phyloP scores from a whole-genome alignment of 495 filamentous ascomycete species.

The Aspergillus hancockii region DNA sequence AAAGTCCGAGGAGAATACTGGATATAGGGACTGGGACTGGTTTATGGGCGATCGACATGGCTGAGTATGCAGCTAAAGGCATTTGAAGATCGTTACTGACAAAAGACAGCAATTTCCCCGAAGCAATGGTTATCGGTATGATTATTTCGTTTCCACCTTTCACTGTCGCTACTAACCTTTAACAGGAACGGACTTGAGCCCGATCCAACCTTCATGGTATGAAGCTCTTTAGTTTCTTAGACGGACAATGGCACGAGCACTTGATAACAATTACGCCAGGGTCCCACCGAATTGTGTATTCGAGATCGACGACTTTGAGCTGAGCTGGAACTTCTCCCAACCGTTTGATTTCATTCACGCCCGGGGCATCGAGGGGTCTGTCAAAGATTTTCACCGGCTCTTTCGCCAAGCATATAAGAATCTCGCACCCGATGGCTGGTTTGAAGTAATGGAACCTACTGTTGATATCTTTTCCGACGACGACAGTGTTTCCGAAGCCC shows the following conservation, averaged over 20 bases:
- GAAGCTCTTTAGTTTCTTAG: slow-evolving; percentile 31
- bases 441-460: slow-evolving; percentile 42
- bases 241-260: background rate
- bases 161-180: background rate
- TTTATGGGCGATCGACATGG: slow-evolving; percentile 57
- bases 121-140: slow-evolving; percentile 20
- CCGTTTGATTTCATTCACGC: slow-evolving; percentile 36
- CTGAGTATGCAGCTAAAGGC: slow-evolving; percentile 29
- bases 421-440: slow-evolving; percentile 41
- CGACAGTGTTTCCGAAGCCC: slow-evolving; percentile 31
- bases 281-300: slow-evolving; percentile 32
- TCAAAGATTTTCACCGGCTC: slow-evolving; percentile 32
- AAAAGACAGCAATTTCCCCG: slow-evolving; percentile 13
- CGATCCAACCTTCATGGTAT: slow-evolving; percentile 49
- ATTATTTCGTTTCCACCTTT: background rate
- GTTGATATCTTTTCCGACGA: slow-evolving; percentile 36
- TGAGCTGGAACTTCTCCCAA: slow-evolving; percentile 26
- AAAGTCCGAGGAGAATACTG: slow-evolving; percentile 40
- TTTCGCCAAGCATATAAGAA: slow-evolving; percentile 25
- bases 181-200: slow-evolving; percentile 48
- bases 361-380: slow-evolving; percentile 35
- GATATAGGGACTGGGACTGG: slow-evolving; percentile 52
- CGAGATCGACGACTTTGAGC: slow-evolving; percentile 35
- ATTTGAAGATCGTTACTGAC: background rate
- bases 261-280: slow-evolving; percentile 31